These are phyloP conservation scores for Colletotrichum chrysophilum DNA, from an alignment of 2,329 filamentous ascomycete genomes.

Conservation along the genomic window DNA sequence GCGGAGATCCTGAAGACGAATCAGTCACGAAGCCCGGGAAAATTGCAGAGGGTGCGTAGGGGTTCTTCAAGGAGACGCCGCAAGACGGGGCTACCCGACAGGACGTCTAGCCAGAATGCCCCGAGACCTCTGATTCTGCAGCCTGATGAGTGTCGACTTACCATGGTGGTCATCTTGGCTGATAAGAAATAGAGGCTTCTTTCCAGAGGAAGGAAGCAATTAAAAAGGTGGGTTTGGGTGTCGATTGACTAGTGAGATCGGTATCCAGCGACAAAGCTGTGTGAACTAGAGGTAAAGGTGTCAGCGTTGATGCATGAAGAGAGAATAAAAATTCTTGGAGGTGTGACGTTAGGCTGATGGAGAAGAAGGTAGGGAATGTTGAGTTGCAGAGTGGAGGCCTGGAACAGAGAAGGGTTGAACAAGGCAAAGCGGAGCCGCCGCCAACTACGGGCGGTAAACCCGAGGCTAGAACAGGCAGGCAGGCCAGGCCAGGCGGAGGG, in stretches of 20 bases:
- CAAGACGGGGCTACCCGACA: neutral
- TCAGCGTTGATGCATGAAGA: neutral
- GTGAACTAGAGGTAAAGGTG: neutral
- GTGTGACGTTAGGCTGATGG: neutral
- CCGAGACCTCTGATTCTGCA: no score
- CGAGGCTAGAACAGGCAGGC: neutral
- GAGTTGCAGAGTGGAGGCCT: constrained; percentile 19
- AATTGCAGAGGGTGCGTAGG: neutral
- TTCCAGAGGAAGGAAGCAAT: constrained; percentile 15
- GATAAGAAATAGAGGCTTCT: constrained; percentile 19
- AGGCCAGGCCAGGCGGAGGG: neutral
- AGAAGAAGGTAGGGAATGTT: constrained; percentile 1
- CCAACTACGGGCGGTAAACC: neutral
- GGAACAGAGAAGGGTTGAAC: constrained; percentile 14
- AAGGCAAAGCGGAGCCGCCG: constrained; percentile 17
- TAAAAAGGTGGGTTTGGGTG: neutral
- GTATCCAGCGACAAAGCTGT: neutral
- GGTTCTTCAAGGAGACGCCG: neutral
- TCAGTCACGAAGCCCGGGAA: neutral
- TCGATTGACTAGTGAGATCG: neutral
- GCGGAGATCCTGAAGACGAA: constrained; percentile 78
- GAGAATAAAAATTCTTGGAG: neutral
- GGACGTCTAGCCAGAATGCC: neutral
- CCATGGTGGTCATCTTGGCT: constrained; percentile 57
- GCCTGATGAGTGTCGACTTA: constrained; percentile 32